A percentile compares a stretch with the other conserved stretches of the same genome.
These are phyloP conservation scores for Botrytis paeoniae DNA, from an alignment of 2,329 filamentous ascomycete genomes.

Conservation along the genomic window DNA sequence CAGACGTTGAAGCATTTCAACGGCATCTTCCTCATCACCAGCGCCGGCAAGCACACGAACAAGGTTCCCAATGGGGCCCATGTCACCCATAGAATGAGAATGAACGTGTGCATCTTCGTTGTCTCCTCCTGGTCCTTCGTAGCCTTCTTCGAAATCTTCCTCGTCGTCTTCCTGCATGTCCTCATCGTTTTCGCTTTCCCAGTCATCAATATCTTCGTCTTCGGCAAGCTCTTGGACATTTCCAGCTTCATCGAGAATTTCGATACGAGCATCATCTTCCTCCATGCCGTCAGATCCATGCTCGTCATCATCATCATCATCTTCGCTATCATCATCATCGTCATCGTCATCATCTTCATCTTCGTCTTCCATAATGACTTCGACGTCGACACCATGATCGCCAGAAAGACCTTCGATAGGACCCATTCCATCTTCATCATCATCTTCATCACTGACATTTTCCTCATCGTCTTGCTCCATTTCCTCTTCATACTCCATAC, in stretches of 20 bases:
- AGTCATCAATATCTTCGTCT: slow-evolving; percentile 58
- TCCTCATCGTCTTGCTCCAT: slow-evolving; percentile 76
- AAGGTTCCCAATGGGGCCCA: slow-evolving; percentile 49
- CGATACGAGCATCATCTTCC: slow-evolving; percentile 45
- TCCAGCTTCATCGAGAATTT: slow-evolving; percentile 63
- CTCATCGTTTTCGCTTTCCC: slow-evolving; percentile 61
- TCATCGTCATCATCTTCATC: slow-evolving; percentile 34
- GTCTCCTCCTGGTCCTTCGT: slow-evolving; percentile 54
- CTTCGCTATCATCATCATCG: slow-evolving; percentile 45
- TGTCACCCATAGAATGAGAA: slow-evolving; percentile 44
- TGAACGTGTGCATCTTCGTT: slow-evolving; percentile 50
- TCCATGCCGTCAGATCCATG: slow-evolving; percentile 44
- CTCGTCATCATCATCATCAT: slow-evolving; percentile 55
- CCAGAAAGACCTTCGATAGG: slow-evolving; percentile 73
- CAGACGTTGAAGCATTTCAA: slow-evolving; percentile 40
- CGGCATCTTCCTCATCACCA: slow-evolving; percentile 29
- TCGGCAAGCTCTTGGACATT: slow-evolving; percentile 49
- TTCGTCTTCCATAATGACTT: slow-evolving; percentile 79
- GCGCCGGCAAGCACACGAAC: slow-evolving; percentile 49
- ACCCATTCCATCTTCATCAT: slow-evolving; percentile 81
- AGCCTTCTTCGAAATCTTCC: slow-evolving; percentile 53
- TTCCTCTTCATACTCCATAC: slow-evolving; percentile 91
- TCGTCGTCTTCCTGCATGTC: slow-evolving; percentile 37
- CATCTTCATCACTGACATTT: slow-evolving; percentile 84
- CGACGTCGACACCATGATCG: slow-evolving; percentile 57